Conservation (phyloP, 1,139 yeast species). For the Debaryomycetaceae sp. region DNA sequence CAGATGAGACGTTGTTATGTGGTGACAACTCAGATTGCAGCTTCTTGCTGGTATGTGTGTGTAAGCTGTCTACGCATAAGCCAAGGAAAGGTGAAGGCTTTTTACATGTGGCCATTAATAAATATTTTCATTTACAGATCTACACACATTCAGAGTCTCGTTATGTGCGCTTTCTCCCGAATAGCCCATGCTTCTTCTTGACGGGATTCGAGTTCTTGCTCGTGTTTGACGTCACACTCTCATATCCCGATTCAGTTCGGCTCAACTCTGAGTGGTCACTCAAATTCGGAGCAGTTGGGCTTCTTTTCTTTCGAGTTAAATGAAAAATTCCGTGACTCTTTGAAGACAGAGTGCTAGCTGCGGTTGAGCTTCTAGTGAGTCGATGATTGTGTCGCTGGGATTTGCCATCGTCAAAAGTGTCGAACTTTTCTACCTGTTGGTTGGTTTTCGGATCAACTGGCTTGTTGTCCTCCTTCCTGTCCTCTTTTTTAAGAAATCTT, state of each 20-base stretch:
- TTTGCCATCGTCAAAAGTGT: not conserved
- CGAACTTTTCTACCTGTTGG: not conserved
- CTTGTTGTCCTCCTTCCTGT: not conserved
- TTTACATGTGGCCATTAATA: too few species aligned
- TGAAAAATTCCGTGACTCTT: constrained; percentile 22
- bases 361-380: not conserved
- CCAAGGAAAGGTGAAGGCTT: too few species aligned
- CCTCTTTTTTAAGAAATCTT: not conserved
- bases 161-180: not conserved
- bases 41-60: too few species aligned
- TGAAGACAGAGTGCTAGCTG: not conserved
- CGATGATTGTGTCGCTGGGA: not conserved
- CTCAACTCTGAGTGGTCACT: not conserved
- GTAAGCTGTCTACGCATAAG: too few species aligned
- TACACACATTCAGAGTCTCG: too few species aligned
- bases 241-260: not conserved
- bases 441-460: not conserved
- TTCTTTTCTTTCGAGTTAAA: not conserved
- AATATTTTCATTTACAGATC: too few species aligned
- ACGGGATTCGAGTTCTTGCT: constrained; percentile 19
- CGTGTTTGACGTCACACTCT: constrained; percentile 12
- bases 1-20: too few species aligned
- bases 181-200: constrained; percentile 5
- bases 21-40: too few species aligned
- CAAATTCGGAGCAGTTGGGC: not conserved